Evolutionary conservation across 495 filamentous ascomycete genomes (phyloP), one percentile per base, ranked within the genome.

Genomic region (Cercophora samala): DNA sequence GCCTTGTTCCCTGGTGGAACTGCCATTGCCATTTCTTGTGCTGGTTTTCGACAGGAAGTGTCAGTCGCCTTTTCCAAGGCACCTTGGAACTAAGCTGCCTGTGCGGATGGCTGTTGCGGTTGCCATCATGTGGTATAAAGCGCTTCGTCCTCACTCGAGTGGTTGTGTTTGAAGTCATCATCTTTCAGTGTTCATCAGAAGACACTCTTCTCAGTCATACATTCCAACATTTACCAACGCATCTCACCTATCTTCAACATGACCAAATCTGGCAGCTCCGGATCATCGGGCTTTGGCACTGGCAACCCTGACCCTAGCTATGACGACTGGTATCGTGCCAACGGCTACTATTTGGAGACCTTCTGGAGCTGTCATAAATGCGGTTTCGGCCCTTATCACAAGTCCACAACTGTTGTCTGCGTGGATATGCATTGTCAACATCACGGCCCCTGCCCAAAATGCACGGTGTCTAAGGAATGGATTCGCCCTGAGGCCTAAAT

Each of bases 21-120:
- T 56, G n/a, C 53, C 53, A 56, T 21, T 56, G n/a, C 53, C 53
- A 56, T 21, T 22, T 56, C 53, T 56, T 23, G n/a, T 56, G 53
- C 53, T 56, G 53, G 18, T 56, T 56, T 56, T 56, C 17, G 13
- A 56, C 22, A 4, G 53, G 9, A 56, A 19, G 13, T 56, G 53
- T 22, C n/a, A 56, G 3, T 56, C 18, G n/a, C 53, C 53, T 56
- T 19, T 21, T 19, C 22, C 53, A 56, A 56, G n/a, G 5, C 37
- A 46, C 37, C 37, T 17, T 17, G 15, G 37, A 17, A 13, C 37
- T 13, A 2, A 46, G 37, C 15, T 46, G 37, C 37, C 37, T 11
- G 37, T 46, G 0, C 2, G 2, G 37, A 46, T 1, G 3, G 37
- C 3, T 9, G 37, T 46, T 46, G 8, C 29, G 3, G 29, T 3